phyloP scores from a whole-genome alignment of 768 basidiomycete genomes.

The Exidia glandulosa region DNA sequence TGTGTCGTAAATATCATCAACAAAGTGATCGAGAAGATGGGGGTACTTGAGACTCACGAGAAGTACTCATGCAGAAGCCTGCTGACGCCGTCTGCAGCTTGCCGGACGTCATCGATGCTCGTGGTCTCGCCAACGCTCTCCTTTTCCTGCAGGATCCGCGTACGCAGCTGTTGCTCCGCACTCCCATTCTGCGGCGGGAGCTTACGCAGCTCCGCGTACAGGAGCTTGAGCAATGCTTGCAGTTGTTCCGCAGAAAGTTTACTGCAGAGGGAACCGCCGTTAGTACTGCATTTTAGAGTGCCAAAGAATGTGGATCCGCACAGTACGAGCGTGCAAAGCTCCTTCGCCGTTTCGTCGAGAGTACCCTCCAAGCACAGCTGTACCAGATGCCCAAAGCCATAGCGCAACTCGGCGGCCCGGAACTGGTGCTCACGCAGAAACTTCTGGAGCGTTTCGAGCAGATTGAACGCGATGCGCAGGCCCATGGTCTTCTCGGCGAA shows the following conservation, averaged over 20 bases:
- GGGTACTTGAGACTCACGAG: background rate
- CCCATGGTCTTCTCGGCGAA: constrained; percentile 23
- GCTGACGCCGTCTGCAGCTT: background rate
- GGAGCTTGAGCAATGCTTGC: constrained; percentile 24
- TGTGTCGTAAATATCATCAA: constrained; percentile 14
- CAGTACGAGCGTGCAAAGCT: constrained; percentile 38
- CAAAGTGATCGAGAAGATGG: background rate
- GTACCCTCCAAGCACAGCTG: constrained; percentile 34
- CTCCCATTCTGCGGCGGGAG: constrained; percentile 21
- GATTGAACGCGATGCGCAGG: constrained; percentile 36
- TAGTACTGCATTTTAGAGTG: background rate
- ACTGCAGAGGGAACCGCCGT: constrained; percentile 20
- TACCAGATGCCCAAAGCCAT: constrained; percentile 29
- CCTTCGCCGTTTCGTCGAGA: constrained; percentile 26
- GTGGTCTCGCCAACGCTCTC: background rate
- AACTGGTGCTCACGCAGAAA: constrained; percentile 25
- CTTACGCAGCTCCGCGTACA: constrained; percentile 28
- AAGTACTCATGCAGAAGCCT: background rate
- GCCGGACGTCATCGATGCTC: background rate
- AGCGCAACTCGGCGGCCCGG: constrained; percentile 32
- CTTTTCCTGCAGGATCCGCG: background rate
- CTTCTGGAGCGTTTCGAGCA: constrained; percentile 33
- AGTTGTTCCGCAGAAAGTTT: constrained; percentile 30
- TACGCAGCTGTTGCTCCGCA: background rate
- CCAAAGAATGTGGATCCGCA: constrained; percentile 16